phyloP scores from a whole-genome alignment of 257 asterid species.

The Eucommia ulmoides region DNA sequence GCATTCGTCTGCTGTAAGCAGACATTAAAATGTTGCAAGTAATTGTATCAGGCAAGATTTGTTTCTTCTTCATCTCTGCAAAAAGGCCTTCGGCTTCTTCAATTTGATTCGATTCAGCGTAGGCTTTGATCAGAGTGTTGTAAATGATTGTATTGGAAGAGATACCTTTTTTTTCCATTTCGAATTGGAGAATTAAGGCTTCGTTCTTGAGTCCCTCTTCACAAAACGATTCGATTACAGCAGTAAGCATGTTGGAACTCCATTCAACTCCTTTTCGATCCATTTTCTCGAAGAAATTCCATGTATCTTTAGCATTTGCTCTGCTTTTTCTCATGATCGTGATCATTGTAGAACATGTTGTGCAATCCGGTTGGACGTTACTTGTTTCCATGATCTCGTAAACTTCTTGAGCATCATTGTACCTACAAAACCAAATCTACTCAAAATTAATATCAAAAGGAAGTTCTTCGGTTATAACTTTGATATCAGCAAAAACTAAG shows the following conservation, averaged over 20 bases:
- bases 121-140: constrained; percentile 79
- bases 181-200: constrained; percentile 77
- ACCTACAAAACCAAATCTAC: constrained; percentile 27
- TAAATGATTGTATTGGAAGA: constrained; percentile 62
- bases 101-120: constrained; percentile 54
- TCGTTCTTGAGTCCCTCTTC: constrained; percentile 79
- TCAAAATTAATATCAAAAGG: not conserved
- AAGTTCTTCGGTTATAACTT: too few relatives aligned
- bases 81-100: constrained; percentile 93
- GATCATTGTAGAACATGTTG: constrained; percentile 69
- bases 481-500: too few relatives aligned
- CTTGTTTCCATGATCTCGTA: constrained; percentile 50
- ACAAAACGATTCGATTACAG: constrained; percentile 78
- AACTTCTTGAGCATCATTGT: constrained; percentile 75
- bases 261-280: constrained; percentile 58
- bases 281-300: constrained; percentile 68
- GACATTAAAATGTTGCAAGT: constrained; percentile 81
- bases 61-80: constrained; percentile 67
- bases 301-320: constrained; percentile 59
- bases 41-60: constrained; percentile 52
- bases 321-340: constrained; percentile 77
- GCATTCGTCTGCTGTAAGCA: constrained; percentile 77
- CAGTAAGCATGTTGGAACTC: constrained; percentile 75
- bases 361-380: constrained; percentile 67
- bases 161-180: constrained; percentile 73